Evolutionary conservation across 1,139 yeast genomes (phyloP).

Genomic region (Suhomyces yuchorum): DNA sequence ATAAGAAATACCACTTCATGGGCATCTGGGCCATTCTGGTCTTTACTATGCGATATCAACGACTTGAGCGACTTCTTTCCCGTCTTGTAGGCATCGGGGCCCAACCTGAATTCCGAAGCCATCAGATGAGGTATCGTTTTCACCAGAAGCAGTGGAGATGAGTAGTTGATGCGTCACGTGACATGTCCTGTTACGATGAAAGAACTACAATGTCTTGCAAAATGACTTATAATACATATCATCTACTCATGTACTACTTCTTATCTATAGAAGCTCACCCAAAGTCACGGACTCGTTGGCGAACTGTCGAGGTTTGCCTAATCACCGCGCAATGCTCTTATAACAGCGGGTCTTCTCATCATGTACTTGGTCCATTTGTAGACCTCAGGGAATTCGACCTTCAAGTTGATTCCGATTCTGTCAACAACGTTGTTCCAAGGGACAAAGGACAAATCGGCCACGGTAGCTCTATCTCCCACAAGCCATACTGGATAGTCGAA

Average conservation of each 20-base stretch:
- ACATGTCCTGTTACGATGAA: background rate
- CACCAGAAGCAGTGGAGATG: background rate
- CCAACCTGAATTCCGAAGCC: conserved; percentile 29
- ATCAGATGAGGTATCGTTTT: background rate
- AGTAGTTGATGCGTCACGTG: background rate
- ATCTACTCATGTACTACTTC: conserved; percentile 3
- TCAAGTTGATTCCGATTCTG: conserved; percentile 84
- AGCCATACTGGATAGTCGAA: conserved; percentile 95
- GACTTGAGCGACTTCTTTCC: conserved; percentile 39
- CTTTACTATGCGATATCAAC: conserved; percentile 33
- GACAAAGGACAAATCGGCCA: conserved; percentile 89
- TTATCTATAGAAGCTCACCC: background rate
- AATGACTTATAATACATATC: background rate
- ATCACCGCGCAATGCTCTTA: conserved; percentile 73
- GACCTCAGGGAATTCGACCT: conserved; percentile 90
- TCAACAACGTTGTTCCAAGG: conserved; percentile 98
- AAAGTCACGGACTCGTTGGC: background rate
- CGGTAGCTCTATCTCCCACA: conserved; percentile 86
- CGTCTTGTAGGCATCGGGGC: conserved; percentile 26
- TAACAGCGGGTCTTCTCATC: conserved; percentile 88
- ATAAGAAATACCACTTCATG: conserved; percentile 49
- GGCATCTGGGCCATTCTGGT: conserved; percentile 21
- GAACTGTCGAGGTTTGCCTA: conserved; percentile 15
- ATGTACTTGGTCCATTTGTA: conserved; percentile 92
- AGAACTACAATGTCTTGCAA: background rate